Base-by-base conservation (phyloP, 352 stramenopile species). In the Lagenidium sp. region DNA sequence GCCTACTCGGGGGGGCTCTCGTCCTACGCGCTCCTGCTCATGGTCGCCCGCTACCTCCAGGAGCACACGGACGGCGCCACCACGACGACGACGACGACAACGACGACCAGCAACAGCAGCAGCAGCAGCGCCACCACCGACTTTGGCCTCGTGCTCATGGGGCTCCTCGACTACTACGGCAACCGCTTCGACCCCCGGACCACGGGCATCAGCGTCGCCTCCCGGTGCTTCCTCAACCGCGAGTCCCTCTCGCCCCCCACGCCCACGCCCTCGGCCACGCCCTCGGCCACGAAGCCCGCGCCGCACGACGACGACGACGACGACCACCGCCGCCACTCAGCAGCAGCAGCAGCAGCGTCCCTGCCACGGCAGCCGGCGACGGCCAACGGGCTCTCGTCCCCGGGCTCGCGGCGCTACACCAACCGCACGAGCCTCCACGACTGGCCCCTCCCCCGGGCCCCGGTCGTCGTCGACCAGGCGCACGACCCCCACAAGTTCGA, bases 141-240 rank as follows among this genome's bases (percentile, higher is more conserved):
- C 52, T 96, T 95, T 46, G 95, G 95, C 20, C 90, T 96, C 28
- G 77, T 98, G 43, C 68, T 98, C 1, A 96, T 98, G 80, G 94
- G 93, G 0, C 96, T 99, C 45, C 70, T 99, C 8, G 93, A 98
- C 46, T 98, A 98, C 53, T 99, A 98, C 60, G 95, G 95, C 16
- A 98, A 98, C 42, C 82, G 77, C 0, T 96, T 97, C 40, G 84
- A 97, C 43, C 82, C 86, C 16, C 80, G 83, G 8, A 90, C 76
- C 5, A 97, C 84, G 4, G 87, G 87, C 11, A 95, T 97, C 36
- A 96, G 81, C 36, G 81, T 94, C 4, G 81, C 78, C 1, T 75
- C 74, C 10, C 74, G 79, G 3, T 86, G 75, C 32, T 94, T 92
- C 49, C 59, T 94, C 3, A 83, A 88, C 53, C 76, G 81, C 23